Percentiles rank a stretch among this genome's conserved stretches.
Evolutionary conservation across 225 moss, liverwort and hornwort genomes (phyloP).

Genomic region (Anthoceros angustus): DNA sequence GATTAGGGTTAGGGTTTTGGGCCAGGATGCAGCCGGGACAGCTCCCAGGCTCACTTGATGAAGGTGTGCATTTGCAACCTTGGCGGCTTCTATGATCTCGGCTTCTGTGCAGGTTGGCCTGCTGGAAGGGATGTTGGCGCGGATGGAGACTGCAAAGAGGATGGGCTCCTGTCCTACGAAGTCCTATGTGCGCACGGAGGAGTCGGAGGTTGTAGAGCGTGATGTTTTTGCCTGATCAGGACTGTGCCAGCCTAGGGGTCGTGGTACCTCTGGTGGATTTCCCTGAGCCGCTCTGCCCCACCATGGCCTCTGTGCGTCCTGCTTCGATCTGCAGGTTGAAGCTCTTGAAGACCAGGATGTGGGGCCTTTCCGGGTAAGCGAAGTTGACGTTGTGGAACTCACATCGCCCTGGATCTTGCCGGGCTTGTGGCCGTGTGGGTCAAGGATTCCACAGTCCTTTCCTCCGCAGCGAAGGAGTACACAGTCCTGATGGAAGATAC

Average conservation of each 20-base stretch:
- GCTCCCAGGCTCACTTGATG: too few relatives aligned
- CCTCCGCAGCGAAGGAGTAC: slow-evolving; percentile 58
- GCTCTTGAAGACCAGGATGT: slow-evolving; percentile 55
- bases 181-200: slow-evolving; percentile 33
- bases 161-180: slow-evolving; percentile 45
- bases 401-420: slow-evolving; percentile 53
- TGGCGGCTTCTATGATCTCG: slow-evolving; percentile 40
- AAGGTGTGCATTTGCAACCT: slow-evolving; percentile 33
- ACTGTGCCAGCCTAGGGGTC: slow-evolving; percentile 35
- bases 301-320: slow-evolving; percentile 61
- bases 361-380: slow-evolving; percentile 76
- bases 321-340: slow-evolving; percentile 66
- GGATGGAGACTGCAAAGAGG: slow-evolving; percentile 38
- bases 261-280: slow-evolving; percentile 43
- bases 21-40: too few relatives aligned
- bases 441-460: slow-evolving; percentile 23
- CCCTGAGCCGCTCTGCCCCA: slow-evolving; percentile 34
- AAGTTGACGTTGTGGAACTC: slow-evolving; percentile 64
- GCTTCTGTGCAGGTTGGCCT: slow-evolving; percentile 25
- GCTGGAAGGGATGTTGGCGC: slow-evolving; percentile 35
- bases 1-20: too few relatives aligned
- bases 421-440: slow-evolving; percentile 42
- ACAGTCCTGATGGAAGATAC: slow-evolving; percentile 51
- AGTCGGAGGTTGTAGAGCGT: slow-evolving; percentile 23
- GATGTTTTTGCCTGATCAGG: slow-evolving; percentile 30